Evolutionary conservation across 2,329 filamentous ascomycete genomes (phyloP).

Genomic region (Epichloe baconii): DNA sequence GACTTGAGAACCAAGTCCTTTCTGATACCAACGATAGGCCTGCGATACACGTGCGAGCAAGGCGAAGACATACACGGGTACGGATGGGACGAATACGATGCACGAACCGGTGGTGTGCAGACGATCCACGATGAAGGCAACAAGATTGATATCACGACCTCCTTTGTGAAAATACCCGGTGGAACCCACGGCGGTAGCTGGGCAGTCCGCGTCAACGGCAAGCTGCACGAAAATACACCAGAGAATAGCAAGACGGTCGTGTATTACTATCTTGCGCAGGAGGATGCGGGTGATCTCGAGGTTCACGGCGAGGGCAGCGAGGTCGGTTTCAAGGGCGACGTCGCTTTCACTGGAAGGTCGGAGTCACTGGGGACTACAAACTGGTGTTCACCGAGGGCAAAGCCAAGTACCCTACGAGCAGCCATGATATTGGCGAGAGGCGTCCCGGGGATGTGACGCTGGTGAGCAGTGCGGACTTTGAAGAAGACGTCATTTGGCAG

Average conservation of each 20-base stretch:
- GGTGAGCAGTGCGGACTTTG: constrained; percentile 56
- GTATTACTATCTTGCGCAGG: constrained; percentile 70
- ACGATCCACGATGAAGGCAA: constrained; percentile 86
- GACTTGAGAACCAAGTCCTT: no score
- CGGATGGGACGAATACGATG: constrained; percentile 96
- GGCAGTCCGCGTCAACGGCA: constrained; percentile 78
- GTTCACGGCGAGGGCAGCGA: constrained; percentile 40
- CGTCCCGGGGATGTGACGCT: constrained; percentile 67
- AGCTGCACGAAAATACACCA: constrained; percentile 55
- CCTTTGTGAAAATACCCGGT: constrained; percentile 85
- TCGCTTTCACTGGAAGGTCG: constrained; percentile 59
- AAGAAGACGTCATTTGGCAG: constrained; percentile 68
- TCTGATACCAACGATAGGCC: constrained; percentile 36
- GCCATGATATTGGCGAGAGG: constrained; percentile 51
- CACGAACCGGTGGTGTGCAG: constrained; percentile 73
- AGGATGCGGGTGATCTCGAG: constrained; percentile 56
- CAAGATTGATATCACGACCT: constrained; percentile 77
- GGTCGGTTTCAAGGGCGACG: constrained; percentile 41
- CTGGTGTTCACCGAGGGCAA: constrained; percentile 62
- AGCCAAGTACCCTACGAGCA: constrained; percentile 46
- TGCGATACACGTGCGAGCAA: constrained; percentile 93
- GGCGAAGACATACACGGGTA: constrained; percentile 89
- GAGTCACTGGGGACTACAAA: constrained; percentile 61
- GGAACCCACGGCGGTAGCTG: constrained; percentile 80
- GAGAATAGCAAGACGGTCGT: constrained; percentile 60